Evolutionary conservation across 2,329 filamentous ascomycete genomes (phyloP).

Genomic region (Chrysosporium queenslandicum): DNA sequence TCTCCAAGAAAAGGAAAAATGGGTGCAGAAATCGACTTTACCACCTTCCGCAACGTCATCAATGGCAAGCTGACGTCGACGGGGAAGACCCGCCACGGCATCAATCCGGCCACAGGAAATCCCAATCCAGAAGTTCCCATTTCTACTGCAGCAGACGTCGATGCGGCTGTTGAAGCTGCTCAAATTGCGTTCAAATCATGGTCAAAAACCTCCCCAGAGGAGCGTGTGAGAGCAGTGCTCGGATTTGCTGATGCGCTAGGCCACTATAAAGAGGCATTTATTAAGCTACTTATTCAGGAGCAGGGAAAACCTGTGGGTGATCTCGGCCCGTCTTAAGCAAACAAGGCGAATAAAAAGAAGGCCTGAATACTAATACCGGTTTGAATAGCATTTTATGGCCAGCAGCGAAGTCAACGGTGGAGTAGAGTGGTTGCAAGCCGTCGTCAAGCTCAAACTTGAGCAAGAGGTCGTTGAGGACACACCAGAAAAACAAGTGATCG

Average conservation of each 20-base stretch:
- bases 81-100: conserved; percentile 37
- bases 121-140: conserved; percentile 45
- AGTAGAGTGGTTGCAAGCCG: conserved; percentile 16
- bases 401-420: conserved; percentile 23
- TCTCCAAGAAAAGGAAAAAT: not conserved
- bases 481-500: conserved; percentile 28
- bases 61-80: conserved; percentile 41
- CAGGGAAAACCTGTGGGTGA: conserved; percentile 32
- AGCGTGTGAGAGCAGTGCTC: conserved; percentile 26
- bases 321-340: not conserved
- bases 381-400: conserved; percentile 20
- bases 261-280: conserved; percentile 29
- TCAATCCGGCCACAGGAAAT: conserved; percentile 45
- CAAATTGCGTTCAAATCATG: conserved; percentile 41
- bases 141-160: conserved; percentile 40
- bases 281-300: conserved; percentile 34
- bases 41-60: conserved; percentile 44
- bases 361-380: not conserved
- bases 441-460: conserved; percentile 30
- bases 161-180: conserved; percentile 42
- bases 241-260: conserved; percentile 30
- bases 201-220: conserved; percentile 30
- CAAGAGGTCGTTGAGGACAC: conserved; percentile 43
- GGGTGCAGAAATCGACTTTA: conserved; percentile 13
- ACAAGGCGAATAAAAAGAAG: not conserved